Base-by-base conservation (phyloP, 805 yeast genomes). In the Hanseniaspora pseudoguilliermondii region DNA sequence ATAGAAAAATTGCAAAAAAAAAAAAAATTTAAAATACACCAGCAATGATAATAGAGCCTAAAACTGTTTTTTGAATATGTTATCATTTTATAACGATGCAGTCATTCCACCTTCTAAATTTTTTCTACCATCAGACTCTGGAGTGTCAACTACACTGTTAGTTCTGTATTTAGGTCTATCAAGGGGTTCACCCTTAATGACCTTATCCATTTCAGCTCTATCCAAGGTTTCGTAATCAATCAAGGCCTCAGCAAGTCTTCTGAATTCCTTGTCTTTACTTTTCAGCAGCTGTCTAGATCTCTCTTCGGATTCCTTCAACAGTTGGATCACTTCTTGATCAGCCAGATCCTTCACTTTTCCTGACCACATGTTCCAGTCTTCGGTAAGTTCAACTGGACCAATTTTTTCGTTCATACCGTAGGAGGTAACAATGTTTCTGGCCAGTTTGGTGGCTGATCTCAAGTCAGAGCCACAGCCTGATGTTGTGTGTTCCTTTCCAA, bases 361-460 rank as follows among this genome's bases (percentile, higher is more conserved):
- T 1, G 96, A 88, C 98, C 98, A 93, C 44, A 85, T 80, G 61
- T 83, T 89, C 97, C 97, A 91, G 65, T 86, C 82, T 64, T 89
- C 96, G 48, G 91, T 79, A 49, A 93, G 75, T 65, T 81, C 81
- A 29, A 93, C 87, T 7, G 98, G 98, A 1, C 99, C 98, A 57
- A 93, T 86, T 57, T 77, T 80, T 53, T 86, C 90, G 60, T 93
- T 83, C 98, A 93, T 93, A 66, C 99, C 99, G 67, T 86, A 93
- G 50, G 88, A 82, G 0, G 95, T 88, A 42, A 93, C 96, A 97
- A 93, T 93, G 7, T 95, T 95, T 64, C 96, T 78, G 1, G 98
- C 98, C 57, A 88, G 89, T 57, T 80, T 76, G 0, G 98, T 93
- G 18, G 99, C 99, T 62, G 78, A 81, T 59, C 84, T 78, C 64